phyloP scores from a whole-genome alignment of 2,329 filamentous ascomycete genomes.

The Fusarium sp. region DNA sequence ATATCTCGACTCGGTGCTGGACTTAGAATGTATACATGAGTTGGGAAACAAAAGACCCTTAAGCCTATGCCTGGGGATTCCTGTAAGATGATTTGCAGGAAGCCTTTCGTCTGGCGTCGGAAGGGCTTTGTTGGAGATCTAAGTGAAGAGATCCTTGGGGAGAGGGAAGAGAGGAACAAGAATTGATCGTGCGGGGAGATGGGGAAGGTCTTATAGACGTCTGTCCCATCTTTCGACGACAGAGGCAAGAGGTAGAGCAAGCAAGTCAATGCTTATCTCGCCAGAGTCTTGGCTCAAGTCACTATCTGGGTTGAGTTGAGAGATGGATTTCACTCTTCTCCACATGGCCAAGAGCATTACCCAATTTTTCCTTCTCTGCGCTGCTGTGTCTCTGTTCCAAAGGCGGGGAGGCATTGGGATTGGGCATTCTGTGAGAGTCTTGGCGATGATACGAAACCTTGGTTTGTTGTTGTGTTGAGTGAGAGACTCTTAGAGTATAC shows the following conservation, averaged over 20 bases:
- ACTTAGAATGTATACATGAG: conserved; percentile 3
- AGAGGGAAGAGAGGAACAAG: neutral
- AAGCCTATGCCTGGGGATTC: conserved; percentile 35
- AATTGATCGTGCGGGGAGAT: conserved; percentile 26
- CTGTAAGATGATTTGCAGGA: conserved; percentile 31
- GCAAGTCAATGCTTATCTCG: conserved; percentile 28
- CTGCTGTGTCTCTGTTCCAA: conserved; percentile 28
- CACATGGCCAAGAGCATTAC: conserved; percentile 37
- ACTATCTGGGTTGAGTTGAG: conserved; percentile 25
- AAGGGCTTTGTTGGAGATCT: conserved; percentile 14
- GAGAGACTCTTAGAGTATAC: conserved; percentile 1
- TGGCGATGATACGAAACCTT: conserved; percentile 38
- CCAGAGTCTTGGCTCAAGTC: conserved; percentile 25
- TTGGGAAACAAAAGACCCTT: neutral
- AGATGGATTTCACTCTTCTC: conserved; percentile 13
- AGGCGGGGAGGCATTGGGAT: conserved; percentile 36
- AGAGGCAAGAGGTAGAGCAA: neutral
- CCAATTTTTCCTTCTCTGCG: conserved; percentile 41
- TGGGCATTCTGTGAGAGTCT: conserved; percentile 13
- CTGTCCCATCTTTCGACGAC: conserved; percentile 11
- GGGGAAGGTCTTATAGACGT: conserved; percentile 39
- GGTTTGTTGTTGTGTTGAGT: conserved; percentile 32
- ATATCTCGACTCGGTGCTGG: conserved; percentile 6
- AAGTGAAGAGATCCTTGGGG: conserved; percentile 26
- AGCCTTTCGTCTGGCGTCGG: conserved; percentile 37